phyloP scores from a whole-genome alignment of 805 yeast species.

The Wickerhamiella sorbophila region DNA sequence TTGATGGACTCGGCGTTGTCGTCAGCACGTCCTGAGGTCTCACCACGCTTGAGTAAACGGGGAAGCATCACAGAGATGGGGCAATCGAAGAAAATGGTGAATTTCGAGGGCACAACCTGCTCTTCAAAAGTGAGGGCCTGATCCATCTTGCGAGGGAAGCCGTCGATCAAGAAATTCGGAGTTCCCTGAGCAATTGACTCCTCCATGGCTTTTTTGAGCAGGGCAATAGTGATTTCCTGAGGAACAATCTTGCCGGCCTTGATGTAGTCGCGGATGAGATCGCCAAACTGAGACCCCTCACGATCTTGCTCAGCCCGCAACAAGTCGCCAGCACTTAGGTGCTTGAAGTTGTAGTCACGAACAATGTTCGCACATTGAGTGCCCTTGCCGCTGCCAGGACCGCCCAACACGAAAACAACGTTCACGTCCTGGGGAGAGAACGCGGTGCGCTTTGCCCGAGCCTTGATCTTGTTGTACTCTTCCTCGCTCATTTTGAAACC shows the following conservation, averaged over 20 bases:
- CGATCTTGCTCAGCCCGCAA: conserved; percentile 84
- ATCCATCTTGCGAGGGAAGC: conserved; percentile 97
- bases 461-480: conserved; percentile 28
- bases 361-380: conserved; percentile 88
- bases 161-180: conserved; percentile 67
- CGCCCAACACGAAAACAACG: conserved; percentile 85
- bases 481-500: conserved; percentile 20
- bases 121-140: conserved; percentile 91
- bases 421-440: conserved; percentile 54
- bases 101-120: conserved; percentile 30
- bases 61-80: conserved; percentile 68
- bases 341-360: conserved; percentile 65
- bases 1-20: conserved; percentile 84
- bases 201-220: conserved; percentile 65
- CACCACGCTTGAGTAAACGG: conserved; percentile 78
- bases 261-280: conserved; percentile 68
- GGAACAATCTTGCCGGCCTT: conserved; percentile 88
- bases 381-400: conserved; percentile 97
- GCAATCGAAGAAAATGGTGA: conserved; percentile 38
- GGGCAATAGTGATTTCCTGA: conserved; percentile 73
- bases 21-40: conserved; percentile 87
- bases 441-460: conserved; percentile 24
- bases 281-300: conserved; percentile 70
- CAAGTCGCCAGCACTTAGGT: conserved; percentile 91
- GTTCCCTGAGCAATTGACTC: conserved; percentile 36